Conservation (phyloP, 805 yeast genomes). For the Clavispora vitiphila region DNA sequence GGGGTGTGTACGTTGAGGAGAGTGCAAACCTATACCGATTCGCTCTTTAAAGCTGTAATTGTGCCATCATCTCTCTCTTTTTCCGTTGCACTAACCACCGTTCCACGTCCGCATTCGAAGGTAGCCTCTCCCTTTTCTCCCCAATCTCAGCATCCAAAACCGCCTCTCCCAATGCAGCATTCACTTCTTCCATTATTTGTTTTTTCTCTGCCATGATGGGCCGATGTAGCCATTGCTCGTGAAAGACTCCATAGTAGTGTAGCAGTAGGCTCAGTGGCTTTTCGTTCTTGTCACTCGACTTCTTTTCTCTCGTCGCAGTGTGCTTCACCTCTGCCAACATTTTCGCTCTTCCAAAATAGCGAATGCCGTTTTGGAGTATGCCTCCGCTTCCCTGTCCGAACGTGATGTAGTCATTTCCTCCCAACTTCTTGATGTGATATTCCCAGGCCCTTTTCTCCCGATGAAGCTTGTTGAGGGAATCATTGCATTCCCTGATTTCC, state of each 20-base stretch:
- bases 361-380: slow-evolving; percentile 44
- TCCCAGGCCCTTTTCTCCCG: slow-evolving; percentile 78
- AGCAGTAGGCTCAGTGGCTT: slow-evolving; percentile 4
- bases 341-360: slow-evolving; percentile 80
- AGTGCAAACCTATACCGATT: too few species aligned
- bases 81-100: slow-evolving; percentile 42
- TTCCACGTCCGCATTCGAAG: slow-evolving; percentile 39
- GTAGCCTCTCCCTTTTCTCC: slow-evolving; percentile 11
- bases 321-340: slow-evolving; percentile 67
- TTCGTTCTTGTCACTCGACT: slow-evolving; percentile 19
- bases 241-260: slow-evolving; percentile 42
- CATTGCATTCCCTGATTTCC: slow-evolving; percentile 70
- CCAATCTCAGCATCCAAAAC: slow-evolving; percentile 1
- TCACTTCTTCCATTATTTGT: slow-evolving; percentile 9
- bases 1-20: too few species aligned
- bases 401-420: slow-evolving; percentile 64
- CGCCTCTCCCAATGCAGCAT: slow-evolving; percentile 9
- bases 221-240: slow-evolving; percentile 15
- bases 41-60: slow-evolving; percentile 12
- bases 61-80: slow-evolving; percentile 37
- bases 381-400: slow-evolving; percentile 20
- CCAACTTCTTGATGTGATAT: slow-evolving; percentile 58
- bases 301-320: slow-evolving; percentile 10
- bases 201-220: slow-evolving; percentile 4
- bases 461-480: slow-evolving; percentile 60